Conservation (phyloP, 108 stramenopile species). For the Nitzschia sp. region DNA sequence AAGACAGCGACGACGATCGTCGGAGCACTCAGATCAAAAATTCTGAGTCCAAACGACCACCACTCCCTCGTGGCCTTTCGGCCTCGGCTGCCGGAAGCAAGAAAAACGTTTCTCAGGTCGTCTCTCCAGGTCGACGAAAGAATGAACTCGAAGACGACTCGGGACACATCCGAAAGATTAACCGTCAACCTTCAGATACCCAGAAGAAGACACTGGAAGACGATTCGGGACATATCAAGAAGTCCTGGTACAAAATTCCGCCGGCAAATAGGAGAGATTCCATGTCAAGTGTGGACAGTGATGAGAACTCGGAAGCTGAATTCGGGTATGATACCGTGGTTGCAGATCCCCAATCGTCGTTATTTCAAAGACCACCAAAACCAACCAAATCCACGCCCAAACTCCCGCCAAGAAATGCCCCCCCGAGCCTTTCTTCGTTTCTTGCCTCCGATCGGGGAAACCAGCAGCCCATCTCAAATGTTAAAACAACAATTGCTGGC, state of each 20-base stretch:
- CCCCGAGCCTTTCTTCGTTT: too few species aligned
- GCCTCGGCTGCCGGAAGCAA: not conserved
- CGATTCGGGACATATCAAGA: slow-evolving; percentile 12
- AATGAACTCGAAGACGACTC: not conserved
- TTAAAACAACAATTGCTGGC: too few species aligned
- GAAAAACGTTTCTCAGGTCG: not conserved
- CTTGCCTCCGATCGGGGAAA: too few species aligned
- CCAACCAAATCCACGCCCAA: too few species aligned
- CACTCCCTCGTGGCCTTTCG: not conserved
- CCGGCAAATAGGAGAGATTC: not conserved
- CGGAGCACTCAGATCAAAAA: not conserved
- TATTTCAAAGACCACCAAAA: too few species aligned
- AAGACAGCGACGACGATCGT: not conserved
- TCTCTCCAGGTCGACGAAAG: not conserved
- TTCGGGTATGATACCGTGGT: not conserved
- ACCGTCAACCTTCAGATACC: not conserved
- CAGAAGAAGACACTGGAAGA: not conserved
- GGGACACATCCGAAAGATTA: not conserved
- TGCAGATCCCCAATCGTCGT: too few species aligned
- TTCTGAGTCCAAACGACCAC: not conserved
- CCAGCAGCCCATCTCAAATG: too few species aligned
- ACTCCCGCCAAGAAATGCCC: too few species aligned
- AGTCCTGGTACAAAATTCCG: slow-evolving; percentile 6
- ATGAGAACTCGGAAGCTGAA: slow-evolving; percentile 12
- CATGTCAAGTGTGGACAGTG: slow-evolving; percentile 10